Percentiles rank a stretch among this genome's conserved stretches.
Evolutionary conservation across 1,139 yeast genomes (phyloP).

Genomic region (Debaryomycetaceae sp.): DNA sequence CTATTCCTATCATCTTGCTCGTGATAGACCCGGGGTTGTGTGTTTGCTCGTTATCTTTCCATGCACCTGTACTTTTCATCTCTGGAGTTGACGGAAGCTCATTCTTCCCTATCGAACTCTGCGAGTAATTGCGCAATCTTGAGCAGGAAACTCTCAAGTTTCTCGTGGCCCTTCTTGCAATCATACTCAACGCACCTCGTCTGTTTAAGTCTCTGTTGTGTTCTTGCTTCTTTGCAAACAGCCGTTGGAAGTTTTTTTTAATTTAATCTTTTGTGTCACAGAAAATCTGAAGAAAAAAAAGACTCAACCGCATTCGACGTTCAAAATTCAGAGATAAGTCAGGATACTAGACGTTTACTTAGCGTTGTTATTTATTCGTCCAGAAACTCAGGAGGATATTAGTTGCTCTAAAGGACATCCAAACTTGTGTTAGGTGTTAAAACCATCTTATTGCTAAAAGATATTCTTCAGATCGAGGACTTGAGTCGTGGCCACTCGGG

Average conservation of each 20-base stretch:
- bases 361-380: neutral
- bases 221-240: neutral
- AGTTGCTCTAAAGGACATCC: neutral
- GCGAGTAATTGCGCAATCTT: neutral
- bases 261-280: neutral
- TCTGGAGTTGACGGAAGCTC: conserved; percentile 27
- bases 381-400: neutral
- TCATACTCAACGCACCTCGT: neutral
- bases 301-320: neutral
- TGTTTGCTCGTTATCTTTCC: conserved; percentile 19
- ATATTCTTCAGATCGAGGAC: neutral
- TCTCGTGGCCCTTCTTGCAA: too few relatives aligned
- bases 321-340: neutral
- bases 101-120: neutral
- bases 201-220: neutral
- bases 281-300: neutral
- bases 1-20: conserved; percentile 23
- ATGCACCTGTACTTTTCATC: conserved; percentile 28
- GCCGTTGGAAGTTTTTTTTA: neutral
- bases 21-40: conserved; percentile 11
- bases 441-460: neutral
- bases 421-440: neutral
- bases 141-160: neutral
- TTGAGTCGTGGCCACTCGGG: neutral
- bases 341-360: neutral